These are phyloP conservation scores for Backusella circina DNA, from an alignment of 192 early-diverging fungal species.

Conservation along the genomic window DNA sequence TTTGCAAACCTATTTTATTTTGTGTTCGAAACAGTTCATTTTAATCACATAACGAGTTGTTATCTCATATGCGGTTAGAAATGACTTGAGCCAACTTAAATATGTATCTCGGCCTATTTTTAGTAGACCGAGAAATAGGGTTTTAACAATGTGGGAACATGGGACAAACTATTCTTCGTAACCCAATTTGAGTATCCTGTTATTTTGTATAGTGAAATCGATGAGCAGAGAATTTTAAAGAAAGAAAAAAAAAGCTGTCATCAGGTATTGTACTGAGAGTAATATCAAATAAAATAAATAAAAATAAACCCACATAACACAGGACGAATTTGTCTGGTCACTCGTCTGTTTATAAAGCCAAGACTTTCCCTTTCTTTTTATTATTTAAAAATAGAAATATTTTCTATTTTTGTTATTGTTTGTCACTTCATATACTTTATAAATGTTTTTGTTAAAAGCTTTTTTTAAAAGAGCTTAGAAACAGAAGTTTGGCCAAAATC, in stretches of 20 bases:
- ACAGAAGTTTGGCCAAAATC: not conserved
- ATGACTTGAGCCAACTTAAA: not conserved
- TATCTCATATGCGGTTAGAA: not conserved
- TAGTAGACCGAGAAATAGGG: not conserved
- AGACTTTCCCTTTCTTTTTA: not conserved
- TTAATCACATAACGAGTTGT: not conserved
- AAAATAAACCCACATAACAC: no score
- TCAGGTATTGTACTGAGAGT: not conserved
- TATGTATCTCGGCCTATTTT: not conserved
- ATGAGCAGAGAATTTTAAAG: not conserved
- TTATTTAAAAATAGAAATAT: not conserved
- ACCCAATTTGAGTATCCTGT: not conserved
- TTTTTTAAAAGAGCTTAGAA: not conserved
- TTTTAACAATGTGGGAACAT: not conserved
- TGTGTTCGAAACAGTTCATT: not conserved
- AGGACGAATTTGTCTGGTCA: not conserved
- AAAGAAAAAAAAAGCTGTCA: not conserved
- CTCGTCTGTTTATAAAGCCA: not conserved
- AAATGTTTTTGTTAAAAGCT: not conserved
- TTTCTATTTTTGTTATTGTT: not conserved
- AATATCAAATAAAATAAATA: no score
- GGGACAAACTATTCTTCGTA: not conserved
- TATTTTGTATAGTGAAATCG: not conserved
- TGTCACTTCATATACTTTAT: not conserved
- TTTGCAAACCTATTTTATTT: not conserved